phyloP scores from a whole-genome alignment of 176 grass and related monocot species.

The Phyllostachys edulis region DNA sequence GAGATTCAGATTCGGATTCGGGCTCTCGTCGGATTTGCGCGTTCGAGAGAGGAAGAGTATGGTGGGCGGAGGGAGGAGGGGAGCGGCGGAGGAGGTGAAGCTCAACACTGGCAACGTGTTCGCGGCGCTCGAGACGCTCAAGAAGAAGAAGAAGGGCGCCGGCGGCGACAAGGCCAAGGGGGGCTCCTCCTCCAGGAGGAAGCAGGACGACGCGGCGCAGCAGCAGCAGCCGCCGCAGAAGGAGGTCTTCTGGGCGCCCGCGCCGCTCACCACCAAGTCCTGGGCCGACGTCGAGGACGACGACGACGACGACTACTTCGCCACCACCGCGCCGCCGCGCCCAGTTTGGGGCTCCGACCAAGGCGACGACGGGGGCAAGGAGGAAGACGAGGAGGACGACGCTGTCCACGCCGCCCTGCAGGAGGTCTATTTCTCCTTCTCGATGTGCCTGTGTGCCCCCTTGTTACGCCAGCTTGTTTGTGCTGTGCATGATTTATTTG shows the following conservation, averaged over 20 bases:
- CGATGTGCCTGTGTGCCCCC: background rate
- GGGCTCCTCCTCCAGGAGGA: slow-evolving; percentile 50
- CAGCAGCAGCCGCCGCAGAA: slow-evolving; percentile 52
- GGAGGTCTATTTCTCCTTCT: slow-evolving; percentile 45
- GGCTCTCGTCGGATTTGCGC: background rate
- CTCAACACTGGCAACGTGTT: slow-evolving; percentile 90
- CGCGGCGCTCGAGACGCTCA: slow-evolving; percentile 90
- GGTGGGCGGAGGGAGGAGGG: slow-evolving; percentile 79
- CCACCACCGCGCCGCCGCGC: slow-evolving; percentile 76
- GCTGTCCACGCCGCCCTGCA: slow-evolving; percentile 44
- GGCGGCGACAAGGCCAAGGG: slow-evolving; percentile 58
- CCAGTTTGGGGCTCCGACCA: slow-evolving; percentile 46
- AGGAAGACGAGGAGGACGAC: slow-evolving; percentile 32
- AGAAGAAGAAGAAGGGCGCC: slow-evolving; percentile 91
- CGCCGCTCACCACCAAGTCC: slow-evolving; percentile 69
- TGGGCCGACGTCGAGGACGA: slow-evolving; percentile 98
- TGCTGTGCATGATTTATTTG: background rate
- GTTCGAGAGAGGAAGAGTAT: slow-evolving; percentile 36
- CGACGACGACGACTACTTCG: slow-evolving; percentile 93
- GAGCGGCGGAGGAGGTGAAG: slow-evolving; percentile 72
- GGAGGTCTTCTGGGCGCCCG: slow-evolving; percentile 69
- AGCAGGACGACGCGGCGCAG: slow-evolving; percentile 28
- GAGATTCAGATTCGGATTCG: slow-evolving; percentile 51
- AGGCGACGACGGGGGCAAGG: slow-evolving; percentile 19
- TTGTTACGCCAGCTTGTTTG: background rate